phyloP scores from a whole-genome alignment of 2,329 filamentous ascomycete species.

The Cordyceps tenuipes region DNA sequence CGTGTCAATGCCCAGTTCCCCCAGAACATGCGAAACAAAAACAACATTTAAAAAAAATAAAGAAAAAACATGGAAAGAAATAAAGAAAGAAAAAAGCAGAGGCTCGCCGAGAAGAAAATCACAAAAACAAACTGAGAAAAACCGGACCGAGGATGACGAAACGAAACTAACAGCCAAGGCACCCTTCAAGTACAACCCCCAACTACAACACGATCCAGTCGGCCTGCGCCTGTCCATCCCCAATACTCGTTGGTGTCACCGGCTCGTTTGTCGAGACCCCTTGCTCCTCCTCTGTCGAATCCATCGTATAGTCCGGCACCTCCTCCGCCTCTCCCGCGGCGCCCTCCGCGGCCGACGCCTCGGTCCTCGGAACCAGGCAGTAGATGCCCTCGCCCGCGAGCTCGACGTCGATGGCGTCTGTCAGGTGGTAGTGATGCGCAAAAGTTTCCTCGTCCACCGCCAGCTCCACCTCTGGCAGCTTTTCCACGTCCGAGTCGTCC shows the following conservation, averaged over 20 bases:
- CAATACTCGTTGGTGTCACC: background rate
- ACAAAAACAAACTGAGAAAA: too few relatives aligned
- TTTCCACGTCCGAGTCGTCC: conserved; percentile 17
- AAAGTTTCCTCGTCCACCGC: conserved; percentile 21
- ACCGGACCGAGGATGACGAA: too few relatives aligned
- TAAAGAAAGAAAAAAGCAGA: too few relatives aligned
- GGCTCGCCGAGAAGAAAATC: too few relatives aligned
- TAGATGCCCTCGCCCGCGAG: conserved; percentile 17
- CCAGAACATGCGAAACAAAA: background rate
- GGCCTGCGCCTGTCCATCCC: background rate
- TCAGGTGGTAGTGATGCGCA: conserved; percentile 17
- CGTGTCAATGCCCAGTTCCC: background rate
- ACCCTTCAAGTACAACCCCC: background rate
- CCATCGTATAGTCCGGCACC: background rate
- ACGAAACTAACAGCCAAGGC: too few relatives aligned
- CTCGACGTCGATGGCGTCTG: conserved; percentile 21
- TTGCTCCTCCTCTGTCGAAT: background rate
- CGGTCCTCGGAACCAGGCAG: conserved; percentile 11
- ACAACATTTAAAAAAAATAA: background rate
- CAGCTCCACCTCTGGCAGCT: conserved; percentile 24
- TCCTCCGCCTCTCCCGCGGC: background rate
- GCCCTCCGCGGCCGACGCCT: background rate
- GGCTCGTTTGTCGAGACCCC: background rate
- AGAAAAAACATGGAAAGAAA: background rate
- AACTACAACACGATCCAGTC: background rate